Evolutionary conservation across 1,284 basidiomycete genomes (phyloP).

Genomic region (Hortiboletus rubellus): DNA sequence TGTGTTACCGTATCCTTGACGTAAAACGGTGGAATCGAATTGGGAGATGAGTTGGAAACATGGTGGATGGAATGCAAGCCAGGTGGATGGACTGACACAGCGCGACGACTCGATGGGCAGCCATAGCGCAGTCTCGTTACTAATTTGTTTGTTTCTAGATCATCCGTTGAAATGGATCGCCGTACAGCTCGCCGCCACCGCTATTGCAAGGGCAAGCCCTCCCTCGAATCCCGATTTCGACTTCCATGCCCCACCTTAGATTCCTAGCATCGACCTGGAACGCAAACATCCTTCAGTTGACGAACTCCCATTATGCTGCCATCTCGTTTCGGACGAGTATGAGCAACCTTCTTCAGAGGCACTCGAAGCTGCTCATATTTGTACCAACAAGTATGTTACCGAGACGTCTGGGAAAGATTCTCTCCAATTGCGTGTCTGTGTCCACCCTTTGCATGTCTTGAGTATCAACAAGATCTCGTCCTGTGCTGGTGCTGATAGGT

Average conservation of each 20-base stretch:
- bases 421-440: conserved; percentile 97
- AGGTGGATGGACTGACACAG: conserved; percentile 8
- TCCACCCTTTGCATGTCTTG: conserved; percentile 98
- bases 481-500: conserved; percentile 97
- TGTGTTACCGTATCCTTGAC: neutral
- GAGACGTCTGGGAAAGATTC: conserved; percentile 99
- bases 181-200: conserved; percentile 96
- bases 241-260: conserved; percentile 44
- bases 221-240: conserved; percentile 80
- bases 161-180: conserved; percentile 71
- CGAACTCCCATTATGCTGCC: conserved; percentile 96
- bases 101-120: neutral
- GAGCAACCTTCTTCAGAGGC: conserved; percentile 97
- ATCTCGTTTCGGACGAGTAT: conserved; percentile 98
- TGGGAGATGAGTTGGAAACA: neutral
- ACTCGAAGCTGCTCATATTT: conserved; percentile 98
- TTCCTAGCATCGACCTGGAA: conserved; percentile 92
- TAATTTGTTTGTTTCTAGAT: conserved; percentile 17
- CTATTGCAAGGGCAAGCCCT: conserved; percentile 99
- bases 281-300: conserved; percentile 95
- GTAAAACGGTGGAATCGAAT: neutral
- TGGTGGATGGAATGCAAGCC: conserved; percentile 15
- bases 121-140: neutral
- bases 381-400: conserved; percentile 99
- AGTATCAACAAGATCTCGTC: conserved; percentile 99